Base-by-base conservation (phyloP, 345 rosid species). In the Gossypium herbaceum region DNA sequence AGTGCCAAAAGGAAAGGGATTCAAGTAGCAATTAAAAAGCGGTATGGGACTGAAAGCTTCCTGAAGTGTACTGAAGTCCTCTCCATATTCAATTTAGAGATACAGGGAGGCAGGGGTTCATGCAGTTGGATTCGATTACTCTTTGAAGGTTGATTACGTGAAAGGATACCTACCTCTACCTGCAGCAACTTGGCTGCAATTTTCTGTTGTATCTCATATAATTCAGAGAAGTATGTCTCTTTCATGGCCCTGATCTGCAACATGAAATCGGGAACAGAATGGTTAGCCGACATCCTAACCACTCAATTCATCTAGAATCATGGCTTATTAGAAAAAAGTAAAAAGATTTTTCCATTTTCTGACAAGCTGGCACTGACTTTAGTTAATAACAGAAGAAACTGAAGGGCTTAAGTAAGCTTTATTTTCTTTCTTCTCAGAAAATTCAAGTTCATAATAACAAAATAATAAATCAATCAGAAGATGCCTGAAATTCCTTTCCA, bases 181-280 rank as follows among this genome's bases (percentile, higher is more conserved):
- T 81, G 76, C 43, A 61, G 73, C 70, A 86, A 9, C 77, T 76
- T 84, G 0, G 78, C 27, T 24, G 69, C 50, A 71, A 84, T 2
- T 75, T 52, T 86, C 62, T 78, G 74, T 77, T 73, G 11, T 80
- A 83, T 60, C 64, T 68, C 76, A 81, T 22, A 72, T 52, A 90
- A 66, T 58, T 82, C 72, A 71, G 76, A 74, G 2, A 75, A 64
- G 80, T 90, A 74, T 69, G 10, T 55, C 19, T 79, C 77, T 54
- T 59, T 81, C 77, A 84, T 24, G 50, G 79, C 44, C 73, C 64
- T 84, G 24, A 84, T 79, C 86, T 81, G 74, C 78, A 79, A 15
- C 27, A 78, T 19, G 19, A 22, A 74, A 63, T 13, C 43, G 12
- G 29, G 67, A 50, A 65, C 50, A 65, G 62, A 17, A 48, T 9